phyloP scores from a whole-genome alignment of 805 yeast species.

The Blastobotrys americana region DNA sequence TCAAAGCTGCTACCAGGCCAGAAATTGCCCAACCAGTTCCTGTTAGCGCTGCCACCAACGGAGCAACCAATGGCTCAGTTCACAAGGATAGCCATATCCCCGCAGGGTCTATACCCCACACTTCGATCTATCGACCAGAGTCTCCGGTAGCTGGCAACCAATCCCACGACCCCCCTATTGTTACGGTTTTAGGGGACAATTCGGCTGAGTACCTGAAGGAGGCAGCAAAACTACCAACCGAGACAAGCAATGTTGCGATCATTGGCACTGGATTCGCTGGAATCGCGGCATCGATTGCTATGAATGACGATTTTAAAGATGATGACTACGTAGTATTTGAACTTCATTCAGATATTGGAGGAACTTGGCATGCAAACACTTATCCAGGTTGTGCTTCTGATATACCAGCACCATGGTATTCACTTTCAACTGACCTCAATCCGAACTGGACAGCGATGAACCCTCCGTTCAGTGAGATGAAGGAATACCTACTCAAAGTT shows the following conservation, averaged over 20 bases:
- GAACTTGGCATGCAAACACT: constrained; percentile 20
- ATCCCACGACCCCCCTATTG: background rate
- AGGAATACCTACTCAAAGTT: constrained; percentile 12
- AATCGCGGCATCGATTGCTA: constrained; percentile 8
- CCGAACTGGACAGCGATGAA: constrained; percentile 13
- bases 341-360: constrained; percentile 15
- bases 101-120: background rate
- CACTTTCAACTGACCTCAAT: constrained; percentile 17
- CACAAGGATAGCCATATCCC: too few relatives aligned
- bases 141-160: background rate
- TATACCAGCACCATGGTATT: constrained; percentile 19
- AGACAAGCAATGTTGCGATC: constrained; percentile 2
- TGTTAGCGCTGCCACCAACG: background rate
- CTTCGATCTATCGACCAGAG: background rate
- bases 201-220: background rate
- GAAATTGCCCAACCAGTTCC: too few relatives aligned
- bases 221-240: background rate
- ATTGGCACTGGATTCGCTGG: constrained; percentile 15
- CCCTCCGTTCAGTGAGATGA: constrained; percentile 16
- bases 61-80: background rate
- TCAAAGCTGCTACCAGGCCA: too few relatives aligned
- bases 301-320: constrained; percentile 8
- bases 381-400: constrained; percentile 21
- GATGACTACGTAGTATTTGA: constrained; percentile 14
- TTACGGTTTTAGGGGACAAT: background rate